Conservation (phyloP, 2,329 filamentous ascomycete species). For the Colletotrichum sp. region DNA sequence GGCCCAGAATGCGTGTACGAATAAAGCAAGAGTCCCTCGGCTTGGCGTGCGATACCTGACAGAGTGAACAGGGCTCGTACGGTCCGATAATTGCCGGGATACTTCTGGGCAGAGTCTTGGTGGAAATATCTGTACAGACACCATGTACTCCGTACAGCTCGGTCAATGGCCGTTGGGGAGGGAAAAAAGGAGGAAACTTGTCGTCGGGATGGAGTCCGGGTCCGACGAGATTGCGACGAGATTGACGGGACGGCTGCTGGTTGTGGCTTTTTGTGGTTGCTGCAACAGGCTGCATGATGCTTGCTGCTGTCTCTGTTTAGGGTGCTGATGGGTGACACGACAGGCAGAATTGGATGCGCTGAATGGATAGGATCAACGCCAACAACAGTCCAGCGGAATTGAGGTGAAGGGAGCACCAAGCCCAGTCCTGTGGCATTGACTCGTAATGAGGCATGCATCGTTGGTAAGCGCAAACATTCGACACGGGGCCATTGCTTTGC, state of each 20-base stretch:
- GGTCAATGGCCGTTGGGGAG: background rate
- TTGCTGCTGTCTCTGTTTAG: background rate
- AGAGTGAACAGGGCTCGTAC: background rate
- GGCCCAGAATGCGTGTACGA: background rate
- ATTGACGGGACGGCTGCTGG: background rate
- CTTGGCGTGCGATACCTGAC: background rate
- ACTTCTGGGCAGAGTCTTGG: background rate
- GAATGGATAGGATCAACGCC: background rate
- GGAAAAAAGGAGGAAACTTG: constrained; percentile 1
- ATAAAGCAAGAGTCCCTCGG: background rate
- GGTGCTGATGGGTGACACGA: constrained; percentile 1
- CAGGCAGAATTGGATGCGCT: background rate
- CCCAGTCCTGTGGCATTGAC: background rate
- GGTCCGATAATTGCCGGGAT: constrained; percentile 1
- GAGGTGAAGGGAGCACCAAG: background rate
- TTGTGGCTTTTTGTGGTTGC: background rate
- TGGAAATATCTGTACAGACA: background rate
- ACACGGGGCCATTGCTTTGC: background rate
- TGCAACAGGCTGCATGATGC: background rate
- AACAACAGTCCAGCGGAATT: background rate
- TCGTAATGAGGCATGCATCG: background rate
- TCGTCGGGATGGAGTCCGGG: background rate
- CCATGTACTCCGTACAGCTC: background rate
- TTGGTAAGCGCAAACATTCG: background rate
- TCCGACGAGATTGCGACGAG: background rate